A percentile compares a stretch with the other conserved stretches of the same genome.
Conservation (phyloP, 768 basidiomycete genomes). For the Saitozyma podzolica region DNA sequence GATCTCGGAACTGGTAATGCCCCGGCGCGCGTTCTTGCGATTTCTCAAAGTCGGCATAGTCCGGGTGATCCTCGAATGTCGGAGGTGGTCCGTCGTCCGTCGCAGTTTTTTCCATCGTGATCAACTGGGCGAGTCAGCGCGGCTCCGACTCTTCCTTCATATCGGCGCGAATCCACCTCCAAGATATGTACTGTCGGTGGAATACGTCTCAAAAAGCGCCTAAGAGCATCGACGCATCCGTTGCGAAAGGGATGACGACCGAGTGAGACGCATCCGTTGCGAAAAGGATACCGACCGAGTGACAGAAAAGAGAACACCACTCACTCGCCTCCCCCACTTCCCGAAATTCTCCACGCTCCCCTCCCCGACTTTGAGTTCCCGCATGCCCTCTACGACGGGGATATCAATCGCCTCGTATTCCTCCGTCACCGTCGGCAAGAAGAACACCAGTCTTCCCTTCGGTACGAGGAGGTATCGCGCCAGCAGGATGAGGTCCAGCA, state of each 20-base stretch:
- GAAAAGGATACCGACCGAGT: neutral
- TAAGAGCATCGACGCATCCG: too few relatives aligned
- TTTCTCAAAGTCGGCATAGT: slow-evolving; percentile 10
- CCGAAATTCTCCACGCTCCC: slow-evolving; percentile 86
- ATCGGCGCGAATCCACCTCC: too few relatives aligned
- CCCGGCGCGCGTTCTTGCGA: slow-evolving; percentile 59
- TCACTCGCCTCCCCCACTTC: slow-evolving; percentile 86
- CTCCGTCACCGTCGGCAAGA: slow-evolving; percentile 74
- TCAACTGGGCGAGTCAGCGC: slow-evolving; percentile 60
- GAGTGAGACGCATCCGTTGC: neutral
- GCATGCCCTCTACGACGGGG: slow-evolving; percentile 76
- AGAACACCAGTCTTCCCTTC: slow-evolving; percentile 87
- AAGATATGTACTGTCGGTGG: too few relatives aligned
- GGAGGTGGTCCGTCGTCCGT: slow-evolving; percentile 36
- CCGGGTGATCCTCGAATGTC: slow-evolving; percentile 30
- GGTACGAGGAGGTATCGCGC: slow-evolving; percentile 82
- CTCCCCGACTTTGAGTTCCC: slow-evolving; percentile 56
- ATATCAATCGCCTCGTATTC: slow-evolving; percentile 88
- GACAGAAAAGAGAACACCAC: slow-evolving; percentile 40
- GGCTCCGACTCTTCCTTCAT: neutral
- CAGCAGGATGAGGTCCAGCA: slow-evolving; percentile 74
- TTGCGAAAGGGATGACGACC: neutral
- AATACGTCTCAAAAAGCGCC: too few relatives aligned
- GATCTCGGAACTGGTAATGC: slow-evolving; percentile 83
- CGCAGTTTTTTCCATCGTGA: slow-evolving; percentile 75